A percentile compares a stretch with the other conserved stretches of the same genome.
Evolutionary conservation across 768 basidiomycete species (phyloP).

Genomic region (Astraeus odoratus): DNA sequence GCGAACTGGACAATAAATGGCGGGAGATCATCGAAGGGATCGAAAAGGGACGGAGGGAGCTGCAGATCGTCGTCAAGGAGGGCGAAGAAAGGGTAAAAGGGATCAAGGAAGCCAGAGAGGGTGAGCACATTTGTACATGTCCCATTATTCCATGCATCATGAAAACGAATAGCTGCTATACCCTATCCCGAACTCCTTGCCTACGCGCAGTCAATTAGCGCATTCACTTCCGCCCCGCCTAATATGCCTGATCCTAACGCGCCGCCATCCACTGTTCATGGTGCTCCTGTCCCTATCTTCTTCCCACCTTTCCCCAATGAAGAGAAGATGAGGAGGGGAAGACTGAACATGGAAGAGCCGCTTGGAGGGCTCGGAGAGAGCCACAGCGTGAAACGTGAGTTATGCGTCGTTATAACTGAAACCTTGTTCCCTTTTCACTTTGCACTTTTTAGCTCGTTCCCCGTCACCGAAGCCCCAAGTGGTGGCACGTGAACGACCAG

Average conservation of each 20-base stretch:
- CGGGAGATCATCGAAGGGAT: conserved; percentile 60
- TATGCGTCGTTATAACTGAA: not conserved
- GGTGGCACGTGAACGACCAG: conserved; percentile 40
- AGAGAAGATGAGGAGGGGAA: conserved; percentile 83
- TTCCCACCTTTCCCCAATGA: conserved; percentile 90
- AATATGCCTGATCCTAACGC: conserved; percentile 72
- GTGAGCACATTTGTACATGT: conserved; percentile 31
- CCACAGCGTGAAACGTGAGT: conserved; percentile 67
- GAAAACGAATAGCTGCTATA: conserved; percentile 49
- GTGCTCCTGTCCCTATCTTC: conserved; percentile 71
- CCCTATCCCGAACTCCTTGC: conserved; percentile 78
- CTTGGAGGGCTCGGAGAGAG: conserved; percentile 75
- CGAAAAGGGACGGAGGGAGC: conserved; percentile 57
- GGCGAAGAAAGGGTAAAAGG: conserved; percentile 67
- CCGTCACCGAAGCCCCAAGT: conserved; percentile 50
- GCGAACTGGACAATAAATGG: conserved; percentile 61
- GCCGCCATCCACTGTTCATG: conserved; percentile 39
- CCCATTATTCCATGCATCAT: not conserved
- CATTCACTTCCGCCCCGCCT: conserved; percentile 84
- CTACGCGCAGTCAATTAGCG: conserved; percentile 78
- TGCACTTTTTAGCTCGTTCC: conserved; percentile 43
- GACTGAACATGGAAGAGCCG: conserved; percentile 73
- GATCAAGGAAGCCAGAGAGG: conserved; percentile 65
- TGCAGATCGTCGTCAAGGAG: conserved; percentile 66
- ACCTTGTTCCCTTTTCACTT: conserved; percentile 1